Conservation (phyloP, 2,329 filamentous ascomycete species). For the Chaetomiaceae sp. region DNA sequence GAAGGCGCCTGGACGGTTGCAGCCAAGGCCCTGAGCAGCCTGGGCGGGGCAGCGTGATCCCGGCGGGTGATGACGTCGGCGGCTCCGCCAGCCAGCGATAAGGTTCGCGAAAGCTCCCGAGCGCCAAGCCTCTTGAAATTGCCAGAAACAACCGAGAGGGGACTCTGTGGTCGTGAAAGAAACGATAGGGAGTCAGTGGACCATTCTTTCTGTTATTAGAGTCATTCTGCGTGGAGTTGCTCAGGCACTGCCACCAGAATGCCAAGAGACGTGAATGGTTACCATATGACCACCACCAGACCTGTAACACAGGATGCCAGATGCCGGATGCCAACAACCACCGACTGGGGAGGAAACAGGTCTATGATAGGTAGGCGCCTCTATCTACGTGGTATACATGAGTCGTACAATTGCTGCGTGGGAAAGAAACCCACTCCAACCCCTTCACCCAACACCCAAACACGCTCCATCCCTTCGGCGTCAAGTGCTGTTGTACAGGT, state of each 20-base stretch:
- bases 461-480: background rate
- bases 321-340: no score
- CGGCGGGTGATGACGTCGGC: slow-evolving; percentile 28
- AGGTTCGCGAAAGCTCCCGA: background rate
- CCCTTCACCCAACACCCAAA: slow-evolving; percentile 2
- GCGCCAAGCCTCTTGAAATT: no score
- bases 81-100: no score
- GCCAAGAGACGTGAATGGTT: no score
- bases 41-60: slow-evolving; percentile 11
- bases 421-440: background rate
- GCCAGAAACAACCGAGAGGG: no score
- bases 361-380: slow-evolving; percentile 14
- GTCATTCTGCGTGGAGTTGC: no score
- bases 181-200: no score
- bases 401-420: slow-evolving; percentile 9
- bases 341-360: slow-evolving; percentile 1
- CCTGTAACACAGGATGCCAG: no score
- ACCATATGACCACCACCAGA: no score
- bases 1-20: slow-evolving; percentile 14
- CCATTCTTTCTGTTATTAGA: no score
- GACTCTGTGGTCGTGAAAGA: no score
- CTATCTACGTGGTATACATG: slow-evolving; percentile 19
- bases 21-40: slow-evolving; percentile 9
- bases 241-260: no score
- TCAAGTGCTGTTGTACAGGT: slow-evolving; percentile 3